Conservation (phyloP, 805 yeast genomes). For the Kodamaea nitidulidarum region DNA sequence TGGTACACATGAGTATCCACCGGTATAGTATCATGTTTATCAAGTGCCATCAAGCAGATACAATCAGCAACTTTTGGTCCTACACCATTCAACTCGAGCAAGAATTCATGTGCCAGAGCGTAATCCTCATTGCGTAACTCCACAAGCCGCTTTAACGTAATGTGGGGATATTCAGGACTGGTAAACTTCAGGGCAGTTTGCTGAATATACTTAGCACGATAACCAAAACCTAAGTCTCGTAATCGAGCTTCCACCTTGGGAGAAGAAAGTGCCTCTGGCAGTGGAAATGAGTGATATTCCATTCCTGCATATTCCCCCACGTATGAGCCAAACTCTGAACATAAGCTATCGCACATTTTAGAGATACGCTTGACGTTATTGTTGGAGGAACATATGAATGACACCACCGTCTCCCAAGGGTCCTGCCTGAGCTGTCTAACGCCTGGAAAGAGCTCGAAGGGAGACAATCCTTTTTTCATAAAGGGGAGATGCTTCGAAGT, state of each 20-base stretch:
- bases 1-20: constrained; percentile 94
- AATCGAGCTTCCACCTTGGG: constrained; percentile 38
- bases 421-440: constrained; percentile 86
- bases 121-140: constrained; percentile 45
- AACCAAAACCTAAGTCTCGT: constrained; percentile 72
- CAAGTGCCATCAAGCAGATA: constrained; percentile 86
- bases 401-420: constrained; percentile 92
- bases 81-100: constrained; percentile 75
- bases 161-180: constrained; percentile 34
- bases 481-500: constrained; percentile 54
- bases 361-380: constrained; percentile 92
- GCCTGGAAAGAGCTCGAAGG: constrained; percentile 51
- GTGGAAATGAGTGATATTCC: constrained; percentile 70
- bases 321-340: constrained; percentile 62
- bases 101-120: constrained; percentile 50
- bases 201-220: constrained; percentile 83
- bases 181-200: constrained; percentile 63
- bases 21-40: constrained; percentile 84
- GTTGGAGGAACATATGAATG: constrained; percentile 93
- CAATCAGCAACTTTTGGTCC: constrained; percentile 99
- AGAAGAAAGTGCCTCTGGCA: constrained; percentile 46
- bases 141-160: constrained; percentile 34
- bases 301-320: constrained; percentile 52
- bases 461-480: constrained; percentile 40
- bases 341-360: constrained; percentile 81